A percentile compares a stretch with the other conserved stretches of the same genome.
phyloP scores from a whole-genome alignment of 306 rosid genomes.

The Erythrophleum fordii region DNA sequence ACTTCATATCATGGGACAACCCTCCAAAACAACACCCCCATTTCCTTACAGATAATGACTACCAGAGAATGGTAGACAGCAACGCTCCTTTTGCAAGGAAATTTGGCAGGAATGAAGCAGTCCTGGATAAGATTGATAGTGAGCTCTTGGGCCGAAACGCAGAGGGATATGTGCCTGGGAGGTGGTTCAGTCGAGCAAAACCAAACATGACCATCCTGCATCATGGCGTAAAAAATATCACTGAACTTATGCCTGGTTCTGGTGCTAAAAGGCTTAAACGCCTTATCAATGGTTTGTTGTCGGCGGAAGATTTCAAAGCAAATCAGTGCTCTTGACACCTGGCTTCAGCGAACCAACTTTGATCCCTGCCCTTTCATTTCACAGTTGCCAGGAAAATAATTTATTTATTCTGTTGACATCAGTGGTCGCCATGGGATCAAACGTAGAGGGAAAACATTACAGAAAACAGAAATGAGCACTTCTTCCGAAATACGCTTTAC shows the following conservation, averaged over 20 bases:
- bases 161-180: slow-evolving; percentile 66
- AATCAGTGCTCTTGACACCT: slow-evolving; percentile 60
- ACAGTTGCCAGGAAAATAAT: slow-evolving; percentile 30
- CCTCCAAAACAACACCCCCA: slow-evolving; percentile 86
- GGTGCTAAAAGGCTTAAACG: slow-evolving; percentile 67
- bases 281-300: slow-evolving; percentile 62
- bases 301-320: slow-evolving; percentile 59
- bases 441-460: slow-evolving; percentile 28
- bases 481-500: background rate
- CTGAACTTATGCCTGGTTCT: slow-evolving; percentile 61
- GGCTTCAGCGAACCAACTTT: slow-evolving; percentile 1
- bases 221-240: slow-evolving; percentile 47
- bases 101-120: slow-evolving; percentile 61
- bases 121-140: slow-evolving; percentile 61
- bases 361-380: slow-evolving; percentile 19
- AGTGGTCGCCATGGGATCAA: slow-evolving; percentile 33
- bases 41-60: slow-evolving; percentile 62
- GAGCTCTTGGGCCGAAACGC: slow-evolving; percentile 61
- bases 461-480: slow-evolving; percentile 35
- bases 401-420: slow-evolving; percentile 27
- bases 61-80: slow-evolving; percentile 66
- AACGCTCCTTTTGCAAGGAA: slow-evolving; percentile 77
- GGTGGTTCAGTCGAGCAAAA: slow-evolving; percentile 54
- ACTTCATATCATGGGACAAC: slow-evolving; percentile 88
- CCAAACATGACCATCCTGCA: slow-evolving; percentile 35